Evolutionary conservation across 495 filamentous ascomycete species (phyloP), one percentile per base, ranked within the genome.

Genomic region (Hypoxylon perforatum): DNA sequence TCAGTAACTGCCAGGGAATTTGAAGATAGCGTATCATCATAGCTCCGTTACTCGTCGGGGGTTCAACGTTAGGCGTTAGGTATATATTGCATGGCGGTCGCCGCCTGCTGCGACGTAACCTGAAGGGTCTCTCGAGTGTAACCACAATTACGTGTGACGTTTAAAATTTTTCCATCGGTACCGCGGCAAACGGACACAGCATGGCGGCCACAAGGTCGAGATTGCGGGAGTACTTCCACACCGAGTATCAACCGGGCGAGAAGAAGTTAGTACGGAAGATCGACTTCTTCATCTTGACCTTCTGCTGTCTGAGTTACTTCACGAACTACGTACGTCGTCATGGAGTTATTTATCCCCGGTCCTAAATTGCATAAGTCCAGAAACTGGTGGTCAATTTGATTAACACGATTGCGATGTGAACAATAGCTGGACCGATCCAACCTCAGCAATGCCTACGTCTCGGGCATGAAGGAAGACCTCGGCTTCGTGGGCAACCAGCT

Each of bases 201-300:
- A 42, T 42, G 36, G 67, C 63, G 61, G 12, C 69, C 60, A 35
- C 65, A 19, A 67, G 48, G 45, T 57, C 69, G 4, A 67, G 15
- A 46, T 12, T 77, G 9, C 65, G 66, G 55, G 70, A 67, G 28
- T 77, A 77, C 54, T 73, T 77, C 60, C 75, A 75, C 46, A 72
- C 70, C 41, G 68, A 63, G 33, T 74, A 76, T 22, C 56, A 67
- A 35, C 75, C 80, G 11, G 79, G 78, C 15, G 83, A 86, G 65
- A 68, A 72, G 36, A 77, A 73, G 54, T 70, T 87, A 10, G 75
- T 87, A n/a, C 76, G 73, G 36, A 87, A 87, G 70, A 78, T 87
- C 33, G 87, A 89, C 71, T 86, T 86, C 65, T 88, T 90, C 78
- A 90, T 88, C 69, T 71, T 90, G 25, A 85, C 82, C 12, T 88